Base-by-base conservation (phyloP, 179 eudicot genomes). In the Beta corolliflora region DNA sequence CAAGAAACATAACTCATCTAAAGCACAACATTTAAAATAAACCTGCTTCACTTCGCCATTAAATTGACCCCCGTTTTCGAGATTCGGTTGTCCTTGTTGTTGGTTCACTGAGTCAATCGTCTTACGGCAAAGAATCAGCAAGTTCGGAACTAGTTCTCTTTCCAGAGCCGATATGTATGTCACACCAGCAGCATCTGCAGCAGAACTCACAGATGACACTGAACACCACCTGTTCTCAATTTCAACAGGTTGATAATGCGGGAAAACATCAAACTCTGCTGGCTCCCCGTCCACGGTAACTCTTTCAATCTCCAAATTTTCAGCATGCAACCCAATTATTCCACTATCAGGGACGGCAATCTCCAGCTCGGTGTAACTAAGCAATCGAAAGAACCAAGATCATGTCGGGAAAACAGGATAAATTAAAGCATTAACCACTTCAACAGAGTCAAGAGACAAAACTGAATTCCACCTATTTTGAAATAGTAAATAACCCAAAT, bases 151-250 rank as follows among this genome's bases (percentile, higher is more conserved):
- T 84, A 94, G 77, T 80, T 97, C 99, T 72, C 96, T 90, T 81
- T 97, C 97, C 66, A 97, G 89, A 80, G 93, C 87, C 79, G 97
- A 94, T 76, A 94, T 83, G 77, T 97, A 97, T 65, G 95, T 94
- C 53, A 97, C 92, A 8, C 95, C 98, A 54, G 98, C 98, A 61
- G 99, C 98, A 89, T 94, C 93, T n/a, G 99, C 99, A 81, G 99
- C 99, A 73, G 99, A 93, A 86, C 84, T 88, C 79, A 92, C 94
- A 54, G 99, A 92, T 58, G 99, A 97, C 58, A 97, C 97, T 31
- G 95, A 93, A 78, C 97, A 93, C 99, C 99, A 97, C 87, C 99
- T 90, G 76, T 91, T 90, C 82, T 90, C 93, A 78, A 87, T 95
- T 70, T 93, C 97, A 80, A 91, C 88, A 46, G 91, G 91, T 81